Conservation (phyloP, 2,329 filamentous ascomycete species). For the Botrytis paeoniae region DNA sequence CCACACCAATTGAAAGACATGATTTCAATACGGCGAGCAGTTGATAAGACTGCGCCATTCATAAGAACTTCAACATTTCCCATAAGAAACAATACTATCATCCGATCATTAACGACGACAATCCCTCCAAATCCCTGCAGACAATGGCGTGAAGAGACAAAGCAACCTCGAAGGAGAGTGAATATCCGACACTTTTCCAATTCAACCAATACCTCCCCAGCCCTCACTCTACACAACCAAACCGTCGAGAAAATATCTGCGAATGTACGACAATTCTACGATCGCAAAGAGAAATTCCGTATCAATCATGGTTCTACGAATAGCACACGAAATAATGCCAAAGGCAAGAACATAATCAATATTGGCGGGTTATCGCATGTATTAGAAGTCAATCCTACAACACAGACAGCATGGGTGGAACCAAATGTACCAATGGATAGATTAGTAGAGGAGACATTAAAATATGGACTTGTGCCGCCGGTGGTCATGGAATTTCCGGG, state of each 20-base stretch:
- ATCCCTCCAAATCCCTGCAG: not conserved
- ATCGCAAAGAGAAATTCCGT: slow-evolving; percentile 49
- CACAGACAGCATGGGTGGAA: slow-evolving; percentile 54
- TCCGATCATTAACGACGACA: not conserved
- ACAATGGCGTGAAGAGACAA: not conserved
- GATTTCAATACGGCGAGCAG: slow-evolving; percentile 6
- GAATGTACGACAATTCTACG: slow-evolving; percentile 46
- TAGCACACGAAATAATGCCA: slow-evolving; percentile 46
- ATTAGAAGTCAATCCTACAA: slow-evolving; percentile 42
- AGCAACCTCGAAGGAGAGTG: not conserved
- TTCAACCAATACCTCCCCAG: not conserved
- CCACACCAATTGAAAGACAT: slow-evolving; percentile 10
- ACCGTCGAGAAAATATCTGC: slow-evolving; percentile 46
- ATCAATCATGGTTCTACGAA: slow-evolving; percentile 57
- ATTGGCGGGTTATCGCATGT: slow-evolving; percentile 49
- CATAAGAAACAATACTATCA: not conserved
- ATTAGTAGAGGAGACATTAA: slow-evolving; percentile 56
- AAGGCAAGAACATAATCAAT: slow-evolving; percentile 44
- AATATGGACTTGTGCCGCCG: slow-evolving; percentile 54
- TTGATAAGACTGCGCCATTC: not conserved
- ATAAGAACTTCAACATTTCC: not conserved
- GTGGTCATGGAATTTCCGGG: slow-evolving; percentile 72
- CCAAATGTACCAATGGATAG: slow-evolving; percentile 68
- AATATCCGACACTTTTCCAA: not conserved
- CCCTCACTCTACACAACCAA: slow-evolving; percentile 40